Evolutionary conservation across 2,329 filamentous ascomycete species (phyloP), one percentile per base, ranked within the genome.

Genomic region (Lachnellula cervina): DNA sequence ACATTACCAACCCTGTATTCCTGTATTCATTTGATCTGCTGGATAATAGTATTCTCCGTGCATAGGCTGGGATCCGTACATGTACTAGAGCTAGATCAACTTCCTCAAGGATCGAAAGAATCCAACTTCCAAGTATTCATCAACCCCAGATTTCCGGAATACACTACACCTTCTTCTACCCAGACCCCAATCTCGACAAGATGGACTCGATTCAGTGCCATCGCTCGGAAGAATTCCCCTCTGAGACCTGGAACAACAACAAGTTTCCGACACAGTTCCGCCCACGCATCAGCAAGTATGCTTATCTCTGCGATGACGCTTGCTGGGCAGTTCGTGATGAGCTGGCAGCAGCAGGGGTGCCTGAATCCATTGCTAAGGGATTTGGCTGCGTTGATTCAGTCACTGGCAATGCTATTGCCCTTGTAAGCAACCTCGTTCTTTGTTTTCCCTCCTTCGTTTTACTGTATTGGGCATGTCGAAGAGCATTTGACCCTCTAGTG

Each of bases 271-370:
- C 46, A 49, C 19, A 16, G 3, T 49, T 49, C 25, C 46, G 46
- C 9, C 46, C 46, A 14, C 46, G 46, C 28, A 49, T 49, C 28
- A 49, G 46, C 46, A 49, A 28, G 21, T 49, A 49, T 34, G 46
- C 46, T 5, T 49, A 17, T 21, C 21, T 34, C 7, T 16, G 17
- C n/a, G 46, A 49, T 25, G 28, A 34, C 16, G 46, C 46, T 49
- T 49, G 46, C n/a, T 49, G 46, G 46, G 21, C 25, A 16, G 46
- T 49, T 34, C 46, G 46, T 28, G 46, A 49, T 34, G 46, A 49
- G 14, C 16, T 49, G 25, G 17, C 28, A 28, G 46, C 1, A 49
- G 46, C 46, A 49, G 46, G 46, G 5, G 46, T 21, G 17, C 23
- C 13, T 19, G 28, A 49, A 32, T 49, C 46, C 14, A 49, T 49